These are phyloP conservation scores for Alternaria rosae DNA, from an alignment of 2,329 filamentous ascomycete genomes.

Conservation along the genomic window DNA sequence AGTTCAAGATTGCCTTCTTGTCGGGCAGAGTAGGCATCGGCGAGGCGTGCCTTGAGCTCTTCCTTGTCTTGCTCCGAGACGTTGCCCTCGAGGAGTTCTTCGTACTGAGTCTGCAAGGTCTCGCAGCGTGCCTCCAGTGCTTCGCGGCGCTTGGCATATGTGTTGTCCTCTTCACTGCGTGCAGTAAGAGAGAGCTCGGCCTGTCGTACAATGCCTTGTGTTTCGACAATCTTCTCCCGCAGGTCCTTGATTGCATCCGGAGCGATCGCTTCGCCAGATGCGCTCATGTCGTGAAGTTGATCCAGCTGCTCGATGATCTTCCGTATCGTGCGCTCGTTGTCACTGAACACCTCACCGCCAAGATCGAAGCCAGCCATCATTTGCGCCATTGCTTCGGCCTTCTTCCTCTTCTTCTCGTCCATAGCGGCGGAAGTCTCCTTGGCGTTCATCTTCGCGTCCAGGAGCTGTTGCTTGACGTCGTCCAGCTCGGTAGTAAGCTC, in stretches of 20 bases:
- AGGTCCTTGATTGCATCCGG: constrained; percentile 82
- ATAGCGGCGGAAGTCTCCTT: constrained; percentile 89
- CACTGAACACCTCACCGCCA: constrained; percentile 89
- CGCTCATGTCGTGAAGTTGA: constrained; percentile 76
- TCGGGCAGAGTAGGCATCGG: constrained; percentile 77
- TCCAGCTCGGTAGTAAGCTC: constrained; percentile 93
- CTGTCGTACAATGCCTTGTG: constrained; percentile 90
- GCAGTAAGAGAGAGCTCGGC: constrained; percentile 86
- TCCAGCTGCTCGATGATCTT: constrained; percentile 86
- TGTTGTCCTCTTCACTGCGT: constrained; percentile 68
- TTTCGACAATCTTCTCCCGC: constrained; percentile 80
- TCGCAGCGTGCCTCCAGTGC: constrained; percentile 81
- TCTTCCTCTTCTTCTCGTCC: constrained; percentile 98
- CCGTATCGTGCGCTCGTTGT: constrained; percentile 86
- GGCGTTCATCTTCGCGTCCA: constrained; percentile 95
- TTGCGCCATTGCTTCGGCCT: constrained; percentile 99
- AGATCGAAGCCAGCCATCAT: constrained; percentile 99
- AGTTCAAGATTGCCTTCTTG: constrained; percentile 76
- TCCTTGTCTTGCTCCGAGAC: constrained; percentile 80
- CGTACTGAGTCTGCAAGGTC: constrained; percentile 80
- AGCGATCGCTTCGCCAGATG: constrained; percentile 78
- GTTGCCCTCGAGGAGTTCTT: constrained; percentile 80
- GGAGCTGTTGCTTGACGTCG: constrained; percentile 92
- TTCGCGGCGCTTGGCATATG: constrained; percentile 68
- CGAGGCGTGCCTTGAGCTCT: constrained; percentile 81